These are phyloP conservation scores for Nothophytophthora sp. DNA, from an alignment of 352 stramenopile genomes.

Conservation along the genomic window DNA sequence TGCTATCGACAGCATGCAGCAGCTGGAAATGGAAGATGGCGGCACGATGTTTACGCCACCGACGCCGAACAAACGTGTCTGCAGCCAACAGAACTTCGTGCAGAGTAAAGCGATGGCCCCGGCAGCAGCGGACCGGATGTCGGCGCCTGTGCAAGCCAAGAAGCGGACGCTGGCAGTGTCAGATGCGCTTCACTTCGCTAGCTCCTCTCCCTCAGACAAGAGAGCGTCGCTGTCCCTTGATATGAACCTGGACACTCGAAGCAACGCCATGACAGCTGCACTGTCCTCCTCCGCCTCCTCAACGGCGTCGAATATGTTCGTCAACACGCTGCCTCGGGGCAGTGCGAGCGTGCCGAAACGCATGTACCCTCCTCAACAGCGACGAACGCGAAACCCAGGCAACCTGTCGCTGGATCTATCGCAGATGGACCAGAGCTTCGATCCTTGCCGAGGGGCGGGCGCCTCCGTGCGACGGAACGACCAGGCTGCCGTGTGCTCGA, in stretches of 20 bases:
- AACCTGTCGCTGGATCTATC: constrained; percentile 84
- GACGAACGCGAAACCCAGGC: constrained; percentile 73
- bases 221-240: constrained; percentile 27
- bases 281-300: constrained; percentile 28
- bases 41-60: constrained; percentile 31
- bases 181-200: constrained; percentile 24
- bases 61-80: constrained; percentile 40
- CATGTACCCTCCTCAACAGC: constrained; percentile 43
- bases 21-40: constrained; percentile 9
- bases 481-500: constrained; percentile 72
- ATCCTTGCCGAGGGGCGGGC: constrained; percentile 17
- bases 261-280: constrained; percentile 6
- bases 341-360: constrained; percentile 38
- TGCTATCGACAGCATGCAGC: constrained; percentile 19
- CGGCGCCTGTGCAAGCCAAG: constrained; percentile 25
- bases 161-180: constrained; percentile 27
- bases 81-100: constrained; percentile 30
- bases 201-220: constrained; percentile 26
- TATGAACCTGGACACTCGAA: constrained; percentile 30
- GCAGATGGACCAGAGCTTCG: constrained; percentile 60
- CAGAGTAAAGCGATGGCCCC: constrained; percentile 28
- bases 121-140: constrained; percentile 14
- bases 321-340: constrained; percentile 7
- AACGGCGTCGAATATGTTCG: constrained; percentile 13
- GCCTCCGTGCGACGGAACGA: constrained; percentile 44